Conservation (phyloP, 208 protist genomes). For the Trypanosoma grayi region DNA sequence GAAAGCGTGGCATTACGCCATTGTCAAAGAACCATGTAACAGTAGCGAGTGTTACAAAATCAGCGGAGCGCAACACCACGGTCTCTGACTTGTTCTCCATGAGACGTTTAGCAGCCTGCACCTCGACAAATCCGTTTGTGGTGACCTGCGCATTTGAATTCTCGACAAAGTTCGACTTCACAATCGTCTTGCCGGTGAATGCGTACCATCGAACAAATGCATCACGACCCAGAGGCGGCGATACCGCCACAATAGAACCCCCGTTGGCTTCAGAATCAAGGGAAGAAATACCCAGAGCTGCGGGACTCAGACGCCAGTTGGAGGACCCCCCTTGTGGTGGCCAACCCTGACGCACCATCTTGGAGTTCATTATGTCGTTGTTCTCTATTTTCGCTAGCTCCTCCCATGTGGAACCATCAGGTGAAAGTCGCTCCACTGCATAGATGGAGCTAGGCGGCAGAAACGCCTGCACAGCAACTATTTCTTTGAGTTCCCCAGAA, state of each 20-base stretch:
- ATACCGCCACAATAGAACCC: neutral
- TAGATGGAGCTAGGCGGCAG: conserved; percentile 48
- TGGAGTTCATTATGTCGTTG: neutral
- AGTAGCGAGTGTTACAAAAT: neutral
- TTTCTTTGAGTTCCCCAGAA: conserved; percentile 10
- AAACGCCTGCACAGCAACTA: conserved; percentile 44
- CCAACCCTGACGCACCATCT: conserved; percentile 37
- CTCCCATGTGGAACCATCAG: conserved; percentile 66
- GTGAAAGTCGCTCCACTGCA: conserved; percentile 65
- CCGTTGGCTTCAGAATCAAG: neutral
- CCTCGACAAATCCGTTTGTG: conserved; percentile 42
- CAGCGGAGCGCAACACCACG: conserved; percentile 20
- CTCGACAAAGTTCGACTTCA: conserved; percentile 27
- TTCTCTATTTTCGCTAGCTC: conserved; percentile 35
- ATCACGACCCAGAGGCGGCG: neutral
- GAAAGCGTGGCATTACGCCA: conserved; percentile 6
- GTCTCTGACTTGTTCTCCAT: conserved; percentile 14
- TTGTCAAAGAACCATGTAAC: conserved; percentile 21
- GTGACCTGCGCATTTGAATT: conserved; percentile 29
- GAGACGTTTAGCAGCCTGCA: conserved; percentile 17
- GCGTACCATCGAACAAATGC: conserved; percentile 47
- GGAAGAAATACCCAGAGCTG: neutral
- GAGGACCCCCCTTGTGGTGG: conserved; percentile 30
- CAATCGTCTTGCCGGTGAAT: conserved; percentile 21
- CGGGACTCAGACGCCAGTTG: conserved; percentile 55